Evolutionary conservation across 768 basidiomycete species (phyloP).

Genomic region (Grammothele lineata): DNA sequence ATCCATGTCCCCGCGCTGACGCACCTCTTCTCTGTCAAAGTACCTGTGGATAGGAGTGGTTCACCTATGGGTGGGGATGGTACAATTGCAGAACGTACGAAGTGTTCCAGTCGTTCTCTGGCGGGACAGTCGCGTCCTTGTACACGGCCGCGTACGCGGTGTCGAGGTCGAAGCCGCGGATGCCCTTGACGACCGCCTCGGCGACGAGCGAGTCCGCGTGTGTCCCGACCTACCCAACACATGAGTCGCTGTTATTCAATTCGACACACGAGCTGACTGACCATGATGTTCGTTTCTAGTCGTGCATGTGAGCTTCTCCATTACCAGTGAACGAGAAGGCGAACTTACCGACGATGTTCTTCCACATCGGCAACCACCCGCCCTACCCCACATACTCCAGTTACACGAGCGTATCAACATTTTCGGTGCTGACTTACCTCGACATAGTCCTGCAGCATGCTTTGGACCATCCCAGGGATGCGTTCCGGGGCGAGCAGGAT

Average conservation of each 20-base stretch:
- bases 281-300: constrained; percentile 84
- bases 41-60: constrained; percentile 38
- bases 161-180: constrained; percentile 57
- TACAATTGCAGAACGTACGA: constrained; percentile 32
- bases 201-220: constrained; percentile 78
- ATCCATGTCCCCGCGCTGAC: no score
- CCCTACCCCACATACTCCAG: constrained; percentile 32
- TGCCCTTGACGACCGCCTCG: constrained; percentile 64
- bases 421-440: no score
- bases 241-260: not conserved
- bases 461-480: constrained; percentile 69
- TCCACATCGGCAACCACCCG: constrained; percentile 91
- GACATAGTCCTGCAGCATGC: constrained; percentile 76
- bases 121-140: constrained; percentile 68
- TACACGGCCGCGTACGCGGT: constrained; percentile 70
- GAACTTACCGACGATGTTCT: constrained; percentile 63
- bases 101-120: constrained; percentile 48
- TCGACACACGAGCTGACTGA: constrained; percentile 15
- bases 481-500: constrained; percentile 75
- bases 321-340: no score
- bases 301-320: no score
- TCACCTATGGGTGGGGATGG: no score
- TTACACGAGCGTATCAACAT: not conserved
- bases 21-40: constrained; percentile 67
- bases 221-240: constrained; percentile 52